A percentile compares a stretch with the other conserved stretches of the same genome.
phyloP scores from a whole-genome alignment of 768 basidiomycete species.

The Lactarius hengduanensis region DNA sequence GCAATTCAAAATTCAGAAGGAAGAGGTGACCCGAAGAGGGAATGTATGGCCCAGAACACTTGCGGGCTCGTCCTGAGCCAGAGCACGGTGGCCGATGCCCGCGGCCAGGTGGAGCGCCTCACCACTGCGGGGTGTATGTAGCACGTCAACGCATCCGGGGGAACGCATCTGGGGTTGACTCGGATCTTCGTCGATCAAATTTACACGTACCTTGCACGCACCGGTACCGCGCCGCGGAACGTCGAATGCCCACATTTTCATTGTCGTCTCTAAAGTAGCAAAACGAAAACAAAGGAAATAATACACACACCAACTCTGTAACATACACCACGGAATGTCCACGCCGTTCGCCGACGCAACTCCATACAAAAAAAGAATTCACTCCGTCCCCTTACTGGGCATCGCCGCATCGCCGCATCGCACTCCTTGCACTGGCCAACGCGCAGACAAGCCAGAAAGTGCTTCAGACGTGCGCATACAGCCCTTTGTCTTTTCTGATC shows the following conservation, averaged over 20 bases:
- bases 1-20: not conserved
- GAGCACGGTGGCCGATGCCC: too few relatives aligned
- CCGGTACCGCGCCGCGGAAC: not conserved
- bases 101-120: too few relatives aligned
- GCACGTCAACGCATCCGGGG: too few relatives aligned
- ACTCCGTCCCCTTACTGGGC: not conserved
- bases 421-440: not conserved
- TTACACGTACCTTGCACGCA: too few relatives aligned
- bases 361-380: not conserved
- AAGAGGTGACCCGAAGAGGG: not conserved
- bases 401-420: not conserved
- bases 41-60: not conserved
- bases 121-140: too few relatives aligned
- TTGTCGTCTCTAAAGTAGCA: not conserved
- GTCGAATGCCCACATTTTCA: not conserved
- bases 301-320: not conserved
- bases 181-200: too few relatives aligned
- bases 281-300: not conserved
- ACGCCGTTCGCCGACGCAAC: constrained; percentile 5
- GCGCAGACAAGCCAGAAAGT: not conserved
- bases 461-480: constrained; percentile 51
- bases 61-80: too few relatives aligned
- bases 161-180: too few relatives aligned
- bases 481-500: constrained; percentile 64
- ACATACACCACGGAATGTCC: constrained; percentile 1